Percentiles rank a stretch among this genome's conserved stretches.
These are phyloP conservation scores for Aspergillus vadensis DNA, from an alignment of 2,329 filamentous ascomycete genomes.

Conservation along the genomic window DNA sequence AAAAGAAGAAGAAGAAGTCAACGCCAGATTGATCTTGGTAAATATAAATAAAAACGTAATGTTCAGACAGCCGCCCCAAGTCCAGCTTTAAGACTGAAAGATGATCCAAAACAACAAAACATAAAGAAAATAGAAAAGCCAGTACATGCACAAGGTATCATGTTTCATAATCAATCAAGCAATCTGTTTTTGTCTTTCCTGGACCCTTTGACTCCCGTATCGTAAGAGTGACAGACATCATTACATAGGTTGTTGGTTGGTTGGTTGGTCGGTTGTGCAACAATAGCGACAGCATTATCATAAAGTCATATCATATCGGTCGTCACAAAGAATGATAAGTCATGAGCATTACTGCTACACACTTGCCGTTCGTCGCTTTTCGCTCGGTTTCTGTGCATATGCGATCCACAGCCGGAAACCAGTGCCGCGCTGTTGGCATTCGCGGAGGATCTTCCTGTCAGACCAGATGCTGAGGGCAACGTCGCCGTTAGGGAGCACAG, in stretches of 20 bases:
- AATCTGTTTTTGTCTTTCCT: constrained; percentile 9
- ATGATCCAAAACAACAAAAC: not conserved
- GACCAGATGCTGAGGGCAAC: constrained; percentile 72
- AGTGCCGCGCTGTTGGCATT: constrained; percentile 84
- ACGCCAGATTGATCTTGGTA: not conserved
- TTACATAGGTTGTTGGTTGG: not conserved
- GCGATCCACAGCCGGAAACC: constrained; percentile 90
- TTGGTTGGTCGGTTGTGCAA: not conserved
- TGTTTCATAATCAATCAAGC: not conserved
- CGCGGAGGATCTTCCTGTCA: constrained; percentile 71
- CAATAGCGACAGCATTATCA: not conserved
- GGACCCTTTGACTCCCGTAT: not conserved
- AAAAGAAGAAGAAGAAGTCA: not conserved
- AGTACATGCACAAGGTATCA: constrained; percentile 10
- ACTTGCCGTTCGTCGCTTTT: constrained; percentile 48
- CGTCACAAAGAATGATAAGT: not conserved
- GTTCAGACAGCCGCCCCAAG: constrained; percentile 20
- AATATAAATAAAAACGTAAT: constrained; percentile 2
- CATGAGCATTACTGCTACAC: constrained; percentile 27
- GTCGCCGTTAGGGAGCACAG: constrained; percentile 53
- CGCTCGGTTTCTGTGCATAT: constrained; percentile 76
- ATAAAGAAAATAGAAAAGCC: constrained; percentile 4
- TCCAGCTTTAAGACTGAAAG: not conserved
- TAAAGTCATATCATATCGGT: not conserved
- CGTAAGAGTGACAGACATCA: not conserved